These are phyloP conservation scores for Thinopyrum elongatum DNA, from an alignment of 176 grass and related monocot genomes.

Conservation along the genomic window DNA sequence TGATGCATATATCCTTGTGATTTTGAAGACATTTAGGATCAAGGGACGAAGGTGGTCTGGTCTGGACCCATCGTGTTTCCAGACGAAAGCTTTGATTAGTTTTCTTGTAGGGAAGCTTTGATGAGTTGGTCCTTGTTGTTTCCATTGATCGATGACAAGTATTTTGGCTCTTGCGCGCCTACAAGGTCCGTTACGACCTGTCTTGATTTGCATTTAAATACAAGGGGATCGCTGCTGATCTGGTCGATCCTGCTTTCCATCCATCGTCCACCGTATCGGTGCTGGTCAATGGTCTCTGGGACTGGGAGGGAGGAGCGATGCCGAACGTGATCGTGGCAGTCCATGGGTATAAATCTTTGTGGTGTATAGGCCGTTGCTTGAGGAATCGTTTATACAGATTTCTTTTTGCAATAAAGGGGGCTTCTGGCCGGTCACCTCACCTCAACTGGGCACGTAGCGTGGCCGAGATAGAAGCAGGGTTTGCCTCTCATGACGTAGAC, in stretches of 20 bases:
- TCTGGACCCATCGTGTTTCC: background rate
- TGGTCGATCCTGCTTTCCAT: background rate
- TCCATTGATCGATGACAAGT: conserved; percentile 6
- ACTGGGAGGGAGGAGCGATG: background rate
- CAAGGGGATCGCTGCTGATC: background rate
- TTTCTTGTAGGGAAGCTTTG: background rate
- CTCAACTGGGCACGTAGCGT: background rate
- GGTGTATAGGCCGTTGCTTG: background rate
- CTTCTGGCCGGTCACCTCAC: background rate
- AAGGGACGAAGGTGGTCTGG: background rate
- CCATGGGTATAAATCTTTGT: background rate
- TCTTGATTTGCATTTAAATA: background rate
- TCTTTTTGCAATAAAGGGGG: background rate
- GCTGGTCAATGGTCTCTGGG: background rate
- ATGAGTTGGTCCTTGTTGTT: conserved; percentile 24
- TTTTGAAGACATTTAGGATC: background rate
- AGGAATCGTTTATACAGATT: background rate
- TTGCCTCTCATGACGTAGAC: background rate
- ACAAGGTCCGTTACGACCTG: conserved; percentile 20
- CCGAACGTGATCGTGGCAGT: background rate
- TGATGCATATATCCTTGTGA: background rate
- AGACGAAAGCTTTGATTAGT: background rate
- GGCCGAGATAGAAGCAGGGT: background rate
- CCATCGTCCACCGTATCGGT: background rate
- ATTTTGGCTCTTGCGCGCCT: conserved; percentile 31